These are phyloP conservation scores for Penicillium thymicola DNA, from an alignment of 2,329 filamentous ascomycete species.

Conservation along the genomic window DNA sequence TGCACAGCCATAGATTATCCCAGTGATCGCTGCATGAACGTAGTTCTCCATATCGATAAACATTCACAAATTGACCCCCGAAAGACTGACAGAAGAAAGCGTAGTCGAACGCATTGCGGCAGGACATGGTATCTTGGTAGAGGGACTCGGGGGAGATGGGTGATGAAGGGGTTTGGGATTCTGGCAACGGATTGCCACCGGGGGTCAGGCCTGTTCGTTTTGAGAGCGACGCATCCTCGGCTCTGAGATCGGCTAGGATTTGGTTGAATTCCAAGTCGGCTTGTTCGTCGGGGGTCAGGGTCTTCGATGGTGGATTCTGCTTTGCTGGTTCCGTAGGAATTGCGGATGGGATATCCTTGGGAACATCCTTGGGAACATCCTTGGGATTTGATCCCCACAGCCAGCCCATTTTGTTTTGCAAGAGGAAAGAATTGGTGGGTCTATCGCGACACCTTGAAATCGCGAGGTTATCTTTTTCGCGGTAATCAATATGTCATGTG, in stretches of 20 bases:
- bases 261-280: conserved; percentile 55
- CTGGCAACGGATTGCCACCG: conserved; percentile 2
- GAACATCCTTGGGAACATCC: conserved; percentile 19
- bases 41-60: conserved; percentile 81
- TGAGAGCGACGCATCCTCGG: conserved; percentile 21
- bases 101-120: conserved; percentile 83
- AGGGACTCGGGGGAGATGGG: conserved; percentile 62
- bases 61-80: conserved; percentile 84
- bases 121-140: conserved; percentile 81
- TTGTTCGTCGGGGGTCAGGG: conserved; percentile 45
- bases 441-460: background rate
- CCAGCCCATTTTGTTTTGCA: conserved; percentile 45
- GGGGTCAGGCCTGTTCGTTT: background rate
- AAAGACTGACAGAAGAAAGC: conserved; percentile 93
- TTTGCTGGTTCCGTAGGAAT: conserved; percentile 14
- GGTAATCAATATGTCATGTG: conserved; percentile 4
- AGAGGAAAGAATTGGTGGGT: background rate
- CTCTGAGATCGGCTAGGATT: conserved; percentile 49
- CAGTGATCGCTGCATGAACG: conserved; percentile 79
- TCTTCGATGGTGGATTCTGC: conserved; percentile 23
- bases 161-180: conserved; percentile 19
- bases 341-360: conserved; percentile 14
- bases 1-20: conserved; percentile 97
- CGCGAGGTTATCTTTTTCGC: conserved; percentile 8
- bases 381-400: conserved; percentile 38